Evolutionary conservation across 371 early-diverging fungal species (phyloP), one percentile per base, ranked within the genome.

Genomic region (Mortierella sp.): DNA sequence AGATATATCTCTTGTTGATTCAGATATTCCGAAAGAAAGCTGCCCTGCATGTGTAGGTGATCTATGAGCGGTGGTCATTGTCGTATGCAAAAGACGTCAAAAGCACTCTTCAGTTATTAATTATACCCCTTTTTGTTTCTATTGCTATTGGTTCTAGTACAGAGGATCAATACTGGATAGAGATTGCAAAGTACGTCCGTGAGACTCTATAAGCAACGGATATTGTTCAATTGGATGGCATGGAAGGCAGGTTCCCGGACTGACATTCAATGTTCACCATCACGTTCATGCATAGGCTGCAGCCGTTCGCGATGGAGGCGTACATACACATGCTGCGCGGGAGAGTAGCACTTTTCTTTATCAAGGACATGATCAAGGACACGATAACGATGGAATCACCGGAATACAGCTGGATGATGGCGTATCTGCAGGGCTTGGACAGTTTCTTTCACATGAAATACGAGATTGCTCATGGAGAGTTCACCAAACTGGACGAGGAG

Each of bases 391-490:
- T 70, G 4, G 68, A 61, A 1, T 71, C 58, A 10, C 29, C 29
- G 0, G 81, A 81, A n/a, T 74, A 73, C 26, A 53, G 29, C 1
- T 81, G 81, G 81, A 81, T 81, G 81, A 77, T 16, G 47, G 29
- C 41, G n/a, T 81, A 81, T 63, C 29, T 81, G 24, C 66, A 70
- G 26, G 81, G 77, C 43, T 44, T 76, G 66, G 81, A 81, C 13
- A 58, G 53, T 24, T 41, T 71, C 16, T 48, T 73, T n/a, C 61
- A 55, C 4, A 73, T 74, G 74, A 63, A 58, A 41, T 81, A 73
- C 53, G 70, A 73, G 43, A 76, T 55, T 22, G 80, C 80, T 6
- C 44, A 72, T 9, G 39, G 68, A 14, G 69, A 72, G 8, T 80
- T 80, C 26, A 52, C 65, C 8, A 48, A 44, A 11, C 26, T 80